phyloP scores from a whole-genome alignment of 352 stramenopile genomes.

The Discostella stelligera region DNA sequence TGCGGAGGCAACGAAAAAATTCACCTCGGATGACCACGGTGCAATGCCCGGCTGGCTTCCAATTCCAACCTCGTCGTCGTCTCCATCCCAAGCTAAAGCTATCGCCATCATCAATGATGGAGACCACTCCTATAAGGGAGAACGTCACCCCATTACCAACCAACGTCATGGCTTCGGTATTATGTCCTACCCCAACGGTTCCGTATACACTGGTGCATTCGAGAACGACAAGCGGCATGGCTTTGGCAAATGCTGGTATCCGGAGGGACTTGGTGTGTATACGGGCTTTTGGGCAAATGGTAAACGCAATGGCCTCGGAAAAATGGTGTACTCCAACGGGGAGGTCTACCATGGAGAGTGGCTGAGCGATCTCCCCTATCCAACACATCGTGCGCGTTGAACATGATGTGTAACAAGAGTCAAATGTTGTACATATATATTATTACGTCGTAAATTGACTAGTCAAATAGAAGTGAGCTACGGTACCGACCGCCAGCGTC shows the following conservation, averaged over 20 bases:
- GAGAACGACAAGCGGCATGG: conserved; percentile 45
- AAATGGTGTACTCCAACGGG: conserved; percentile 58
- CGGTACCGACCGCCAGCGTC: too few species aligned
- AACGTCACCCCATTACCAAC: background rate
- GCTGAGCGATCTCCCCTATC: conserved; percentile 42
- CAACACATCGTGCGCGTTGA: too few species aligned
- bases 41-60: background rate
- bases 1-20: background rate
- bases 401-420: too few species aligned
- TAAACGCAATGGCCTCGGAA: conserved; percentile 62
- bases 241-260: conserved; percentile 64
- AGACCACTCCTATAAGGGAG: background rate
- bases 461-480: too few species aligned
- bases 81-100: background rate
- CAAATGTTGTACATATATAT: too few species aligned
- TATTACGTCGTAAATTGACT: too few species aligned
- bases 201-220: conserved; percentile 52
- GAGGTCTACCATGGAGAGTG: conserved; percentile 71
- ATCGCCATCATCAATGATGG: background rate
- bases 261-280: conserved; percentile 61
- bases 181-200: conserved; percentile 31
- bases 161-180: conserved; percentile 24
- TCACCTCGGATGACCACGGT: background rate
- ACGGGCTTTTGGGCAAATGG: conserved; percentile 63
- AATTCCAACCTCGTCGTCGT: background rate